phyloP scores from a whole-genome alignment of 257 asterid genomes.

The Ocimum tenuiflorum region DNA sequence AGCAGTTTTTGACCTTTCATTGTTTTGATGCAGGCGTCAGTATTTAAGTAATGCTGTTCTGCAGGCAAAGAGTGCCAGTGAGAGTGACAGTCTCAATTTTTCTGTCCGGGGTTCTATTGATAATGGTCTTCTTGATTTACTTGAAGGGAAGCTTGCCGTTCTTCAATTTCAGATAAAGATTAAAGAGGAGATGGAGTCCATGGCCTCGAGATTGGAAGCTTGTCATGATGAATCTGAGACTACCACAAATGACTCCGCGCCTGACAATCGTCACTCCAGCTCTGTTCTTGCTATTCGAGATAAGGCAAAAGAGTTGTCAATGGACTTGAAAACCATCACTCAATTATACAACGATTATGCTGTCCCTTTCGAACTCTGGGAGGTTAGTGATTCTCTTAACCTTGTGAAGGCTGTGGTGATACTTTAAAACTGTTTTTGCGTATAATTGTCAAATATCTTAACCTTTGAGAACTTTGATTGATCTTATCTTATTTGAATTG shows the following conservation, averaged over 20 bases:
- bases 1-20: conserved; percentile 19
- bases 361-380: conserved; percentile 91
- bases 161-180: conserved; percentile 90
- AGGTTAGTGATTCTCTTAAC: conserved; percentile 46
- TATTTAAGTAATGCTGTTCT: conserved; percentile 95
- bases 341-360: conserved; percentile 93
- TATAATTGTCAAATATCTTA: conserved; percentile 1
- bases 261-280: conserved; percentile 25
- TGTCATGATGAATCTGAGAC: conserved; percentile 44
- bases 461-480: neutral
- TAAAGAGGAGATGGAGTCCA: conserved; percentile 69
- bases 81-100: conserved; percentile 34
- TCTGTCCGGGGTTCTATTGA: conserved; percentile 51
- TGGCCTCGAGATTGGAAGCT: conserved; percentile 55
- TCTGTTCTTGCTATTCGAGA: conserved; percentile 34
- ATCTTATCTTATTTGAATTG: neutral
- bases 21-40: conserved; percentile 70
- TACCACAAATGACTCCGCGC: conserved; percentile 28
- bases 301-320: conserved; percentile 68
- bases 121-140: conserved; percentile 84
- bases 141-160: conserved; percentile 96
- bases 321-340: conserved; percentile 83
- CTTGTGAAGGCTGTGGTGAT: conserved; percentile 6
- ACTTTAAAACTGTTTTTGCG: neutral
- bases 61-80: conserved; percentile 92